A percentile compares a stretch with the other conserved stretches of the same genome.
phyloP scores from a whole-genome alignment of 495 filamentous ascomycete species.

The Penicillium paradoxum region DNA sequence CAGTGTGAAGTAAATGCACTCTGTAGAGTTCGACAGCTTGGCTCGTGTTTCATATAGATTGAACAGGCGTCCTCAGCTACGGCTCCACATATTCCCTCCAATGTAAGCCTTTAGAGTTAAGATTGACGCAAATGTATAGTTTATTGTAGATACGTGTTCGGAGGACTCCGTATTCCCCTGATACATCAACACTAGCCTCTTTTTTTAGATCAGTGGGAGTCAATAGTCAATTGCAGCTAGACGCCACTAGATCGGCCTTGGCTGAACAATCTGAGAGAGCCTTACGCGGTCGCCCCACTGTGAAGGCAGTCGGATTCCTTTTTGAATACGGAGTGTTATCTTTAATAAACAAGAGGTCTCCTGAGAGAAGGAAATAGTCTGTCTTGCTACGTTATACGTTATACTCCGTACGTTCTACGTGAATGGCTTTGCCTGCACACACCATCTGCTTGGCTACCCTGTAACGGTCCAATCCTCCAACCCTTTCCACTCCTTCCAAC shows the following conservation, averaged over 20 bases:
- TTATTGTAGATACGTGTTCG: not conserved
- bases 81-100: not conserved
- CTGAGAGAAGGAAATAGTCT: not conserved
- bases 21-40: not conserved
- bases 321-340: not conserved
- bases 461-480: not conserved
- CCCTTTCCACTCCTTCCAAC: not conserved
- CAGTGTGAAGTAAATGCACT: too few species aligned
- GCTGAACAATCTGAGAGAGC: not conserved
- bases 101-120: not conserved
- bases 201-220: not conserved
- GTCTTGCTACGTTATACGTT: not conserved
- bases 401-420: not conserved
- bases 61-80: not conserved
- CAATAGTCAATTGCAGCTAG: constrained; percentile 5
- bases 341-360: not conserved
- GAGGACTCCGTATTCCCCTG: not conserved
- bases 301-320: constrained; percentile 1
- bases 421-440: not conserved
- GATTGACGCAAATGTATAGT: not conserved
- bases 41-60: not conserved
- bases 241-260: constrained; percentile 1
- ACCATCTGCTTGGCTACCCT: not conserved
- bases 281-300: constrained; percentile 4
- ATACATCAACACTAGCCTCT: not conserved